Conservation (phyloP, 108 stramenopile genomes). For the Parietichytrium sp. region DNA sequence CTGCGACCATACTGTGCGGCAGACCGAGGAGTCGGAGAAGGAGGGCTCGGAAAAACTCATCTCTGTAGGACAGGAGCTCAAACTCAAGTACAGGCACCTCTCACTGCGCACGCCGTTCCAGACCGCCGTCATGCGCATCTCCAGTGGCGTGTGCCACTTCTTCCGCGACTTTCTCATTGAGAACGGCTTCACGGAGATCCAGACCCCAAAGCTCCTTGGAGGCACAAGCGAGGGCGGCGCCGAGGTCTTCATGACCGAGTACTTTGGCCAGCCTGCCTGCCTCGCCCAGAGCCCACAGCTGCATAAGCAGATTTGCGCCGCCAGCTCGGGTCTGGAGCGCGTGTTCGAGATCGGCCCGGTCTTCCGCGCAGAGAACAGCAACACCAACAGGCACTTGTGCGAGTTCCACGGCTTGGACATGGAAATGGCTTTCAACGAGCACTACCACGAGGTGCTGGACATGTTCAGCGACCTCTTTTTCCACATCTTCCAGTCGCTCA, state of each 20-base stretch:
- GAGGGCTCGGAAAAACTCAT: conserved; percentile 37
- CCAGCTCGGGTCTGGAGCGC: conserved; percentile 95
- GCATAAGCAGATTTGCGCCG: conserved; percentile 96
- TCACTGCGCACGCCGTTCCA: conserved; percentile 96
- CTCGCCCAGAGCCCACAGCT: conserved; percentile 97
- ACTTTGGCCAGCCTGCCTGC: conserved; percentile 92
- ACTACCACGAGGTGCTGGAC: conserved; percentile 97
- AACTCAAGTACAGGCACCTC: conserved; percentile 93
- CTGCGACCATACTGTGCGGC: conserved; percentile 84
- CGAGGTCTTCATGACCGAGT: conserved; percentile 90
- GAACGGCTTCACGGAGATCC: conserved; percentile 91
- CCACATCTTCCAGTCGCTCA: conserved; percentile 91
- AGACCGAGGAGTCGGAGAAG: conserved; percentile 71
- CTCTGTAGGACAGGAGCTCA: conserved; percentile 77
- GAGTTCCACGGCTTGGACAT: conserved; percentile 99
- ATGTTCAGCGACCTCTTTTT: conserved; percentile 92
- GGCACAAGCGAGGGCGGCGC: conserved; percentile 95
- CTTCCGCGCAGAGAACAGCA: conserved; percentile 96
- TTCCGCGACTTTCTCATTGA: conserved; percentile 85
- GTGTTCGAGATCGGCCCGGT: conserved; percentile 98
- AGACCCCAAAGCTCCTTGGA: conserved; percentile 94
- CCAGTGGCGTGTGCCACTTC: conserved; percentile 85
- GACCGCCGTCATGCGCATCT: conserved; percentile 93
- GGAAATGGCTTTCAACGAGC: conserved; percentile 97
- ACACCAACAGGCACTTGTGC: conserved; percentile 94